phyloP scores from a whole-genome alignment of 768 basidiomycete genomes.

The Pleurotus platypus region DNA sequence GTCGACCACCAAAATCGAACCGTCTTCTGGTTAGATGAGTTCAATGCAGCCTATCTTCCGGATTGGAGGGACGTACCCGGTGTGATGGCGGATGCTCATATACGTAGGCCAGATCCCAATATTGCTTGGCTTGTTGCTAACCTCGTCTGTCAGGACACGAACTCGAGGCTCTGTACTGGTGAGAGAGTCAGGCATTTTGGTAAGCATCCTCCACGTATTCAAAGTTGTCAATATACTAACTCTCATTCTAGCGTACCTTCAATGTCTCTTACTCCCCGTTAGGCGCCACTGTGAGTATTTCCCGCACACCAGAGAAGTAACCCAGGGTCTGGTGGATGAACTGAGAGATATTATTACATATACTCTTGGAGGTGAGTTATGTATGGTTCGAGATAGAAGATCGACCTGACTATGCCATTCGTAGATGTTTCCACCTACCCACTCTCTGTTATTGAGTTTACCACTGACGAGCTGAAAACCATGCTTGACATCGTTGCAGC shows the following conservation, averaged over 20 bases:
- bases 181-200: neutral
- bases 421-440: neutral
- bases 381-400: too few species aligned
- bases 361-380: constrained; percentile 8
- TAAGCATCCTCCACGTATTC: neutral
- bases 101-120: constrained; percentile 20
- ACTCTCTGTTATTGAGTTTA: too few species aligned
- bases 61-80: constrained; percentile 17
- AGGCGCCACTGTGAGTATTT: constrained; percentile 34
- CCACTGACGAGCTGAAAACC: too few species aligned
- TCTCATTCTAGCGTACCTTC: neutral
- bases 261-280: neutral
- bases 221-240: neutral
- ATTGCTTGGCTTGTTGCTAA: neutral
- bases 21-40: constrained; percentile 42
- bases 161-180: constrained; percentile 36
- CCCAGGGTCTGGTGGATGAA: constrained; percentile 14
- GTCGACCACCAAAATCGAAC: constrained; percentile 29
- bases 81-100: constrained; percentile 19
- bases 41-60: constrained; percentile 16
- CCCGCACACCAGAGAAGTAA: constrained; percentile 21
- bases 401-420: neutral
- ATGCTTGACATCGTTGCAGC: too few species aligned
- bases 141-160: constrained; percentile 22
- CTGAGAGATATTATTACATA: constrained; percentile 20